phyloP scores from a whole-genome alignment of 2,329 filamentous ascomycete species.

The Trichoderma simmonsii region DNA sequence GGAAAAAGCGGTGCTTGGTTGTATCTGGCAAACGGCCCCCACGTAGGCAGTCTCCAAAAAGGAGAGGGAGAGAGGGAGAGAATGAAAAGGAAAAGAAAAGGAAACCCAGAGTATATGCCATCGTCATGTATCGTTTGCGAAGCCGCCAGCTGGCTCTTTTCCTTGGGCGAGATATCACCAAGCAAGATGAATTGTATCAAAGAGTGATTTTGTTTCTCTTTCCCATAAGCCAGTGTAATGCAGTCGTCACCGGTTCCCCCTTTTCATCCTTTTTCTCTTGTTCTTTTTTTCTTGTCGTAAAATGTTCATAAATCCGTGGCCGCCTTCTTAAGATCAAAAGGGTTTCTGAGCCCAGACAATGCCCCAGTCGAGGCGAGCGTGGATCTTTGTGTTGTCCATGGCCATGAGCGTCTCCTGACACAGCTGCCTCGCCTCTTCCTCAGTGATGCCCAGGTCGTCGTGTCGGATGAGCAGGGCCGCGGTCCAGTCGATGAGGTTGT shows the following conservation, averaged over 20 bases:
- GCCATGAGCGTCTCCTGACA: conserved; percentile 31
- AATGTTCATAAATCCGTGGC: background rate
- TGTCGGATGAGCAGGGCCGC: conserved; percentile 34
- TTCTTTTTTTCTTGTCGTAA: background rate
- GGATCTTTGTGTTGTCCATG: conserved; percentile 33
- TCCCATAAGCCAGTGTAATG: background rate
- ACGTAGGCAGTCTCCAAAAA: background rate
- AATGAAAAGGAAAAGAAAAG: background rate
- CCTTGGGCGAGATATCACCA: background rate
- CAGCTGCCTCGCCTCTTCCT: conserved; percentile 34
- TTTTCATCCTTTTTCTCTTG: background rate
- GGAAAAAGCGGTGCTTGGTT: background rate
- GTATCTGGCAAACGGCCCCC: background rate
- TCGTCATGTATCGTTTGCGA: background rate
- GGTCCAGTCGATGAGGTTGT: conserved; percentile 35
- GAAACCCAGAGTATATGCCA: background rate
- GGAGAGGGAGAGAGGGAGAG: no score
- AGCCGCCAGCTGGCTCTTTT: background rate
- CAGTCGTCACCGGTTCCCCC: background rate
- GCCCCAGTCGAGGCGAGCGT: conserved; percentile 36
- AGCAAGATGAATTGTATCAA: background rate
- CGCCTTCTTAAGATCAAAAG: background rate
- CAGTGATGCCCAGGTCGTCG: conserved; percentile 33
- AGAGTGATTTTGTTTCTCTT: background rate
- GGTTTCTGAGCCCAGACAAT: conserved; percentile 41